Evolutionary conservation across 805 yeast genomes (phyloP).

Genomic region (Wickerhamomyces sydowiorum): DNA sequence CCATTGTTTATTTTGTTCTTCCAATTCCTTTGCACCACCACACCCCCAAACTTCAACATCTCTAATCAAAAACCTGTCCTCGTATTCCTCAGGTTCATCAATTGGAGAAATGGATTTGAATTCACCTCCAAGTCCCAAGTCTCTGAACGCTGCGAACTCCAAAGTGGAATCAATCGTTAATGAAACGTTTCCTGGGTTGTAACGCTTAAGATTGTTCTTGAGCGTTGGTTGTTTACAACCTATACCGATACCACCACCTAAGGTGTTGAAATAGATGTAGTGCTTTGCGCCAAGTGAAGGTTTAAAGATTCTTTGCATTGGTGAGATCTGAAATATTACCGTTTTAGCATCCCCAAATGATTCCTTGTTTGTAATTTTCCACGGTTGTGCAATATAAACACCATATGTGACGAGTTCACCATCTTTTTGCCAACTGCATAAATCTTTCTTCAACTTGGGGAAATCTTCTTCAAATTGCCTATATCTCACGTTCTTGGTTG

Average conservation of each 20-base stretch:
- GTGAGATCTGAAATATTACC: slow-evolving; percentile 60
- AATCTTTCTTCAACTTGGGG: slow-evolving; percentile 22
- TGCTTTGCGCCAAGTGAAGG: slow-evolving; percentile 29
- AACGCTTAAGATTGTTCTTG: slow-evolving; percentile 39
- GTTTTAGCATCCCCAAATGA: slow-evolving; percentile 62
- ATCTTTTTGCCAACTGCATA: slow-evolving; percentile 16
- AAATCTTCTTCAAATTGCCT: slow-evolving; percentile 44
- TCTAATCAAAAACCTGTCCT: slow-evolving; percentile 63
- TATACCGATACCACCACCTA: slow-evolving; percentile 79
- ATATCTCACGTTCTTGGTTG: slow-evolving; percentile 37
- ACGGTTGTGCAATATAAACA: slow-evolving; percentile 61
- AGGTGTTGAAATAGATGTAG: slow-evolving; percentile 59
- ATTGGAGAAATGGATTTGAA: slow-evolving; percentile 30
- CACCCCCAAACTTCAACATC: slow-evolving; percentile 91
- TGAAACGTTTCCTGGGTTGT: slow-evolving; percentile 71
- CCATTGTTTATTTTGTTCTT: slow-evolving; percentile 73
- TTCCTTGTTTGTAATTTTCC: slow-evolving; percentile 69
- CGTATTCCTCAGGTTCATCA: slow-evolving; percentile 37
- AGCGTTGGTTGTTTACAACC: slow-evolving; percentile 65
- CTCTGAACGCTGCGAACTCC: slow-evolving; percentile 78
- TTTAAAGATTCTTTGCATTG: slow-evolving; percentile 53
- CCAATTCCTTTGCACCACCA: slow-evolving; percentile 73
- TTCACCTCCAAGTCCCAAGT: slow-evolving; percentile 51
- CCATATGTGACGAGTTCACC: slow-evolving; percentile 51
- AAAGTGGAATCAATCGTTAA: slow-evolving; percentile 70